Evolutionary conservation across 2,329 filamentous ascomycete genomes (phyloP), one percentile per base, ranked within the genome.

Genomic region (Diaporthe citri): DNA sequence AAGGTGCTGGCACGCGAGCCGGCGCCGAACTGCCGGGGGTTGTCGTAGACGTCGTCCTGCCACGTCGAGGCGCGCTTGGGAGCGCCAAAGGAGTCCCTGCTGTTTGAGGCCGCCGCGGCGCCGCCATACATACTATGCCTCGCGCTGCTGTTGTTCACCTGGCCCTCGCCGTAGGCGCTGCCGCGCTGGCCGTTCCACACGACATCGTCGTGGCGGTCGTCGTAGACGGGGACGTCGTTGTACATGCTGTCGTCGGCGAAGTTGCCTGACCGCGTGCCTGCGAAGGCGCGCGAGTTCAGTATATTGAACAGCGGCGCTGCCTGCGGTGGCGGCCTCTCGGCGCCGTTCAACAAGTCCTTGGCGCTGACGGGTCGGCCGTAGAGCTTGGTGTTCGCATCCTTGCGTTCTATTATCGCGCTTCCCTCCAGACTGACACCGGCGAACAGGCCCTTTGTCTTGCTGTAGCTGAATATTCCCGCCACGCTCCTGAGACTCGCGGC

Each of bases 401-500:
- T 93, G 77, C 97, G 92, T 86, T 99, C 97, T 77, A 98, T 94
- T 78, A 99, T 93, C 71, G 94, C 95, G 76, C 94, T 96, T 31
- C 97, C 97, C 84, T 99, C 97, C 78, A 99, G 87, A 79, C 94
- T 97, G 64, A 99, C 96, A 82, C 97, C 97, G 7, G 97, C 97
- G 80, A 99, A 99, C 43, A 99, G 87, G 28, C 97, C 97, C 87
- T 98, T 98, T 17, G 97, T 99, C 86, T 98, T 98, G 83, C 94
- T 97, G 88, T 99, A 99, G 80, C 94, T 95, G 87, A 99, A 99
- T 67, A 99, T 93, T 71, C 95, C 97, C 0, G 96, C 94, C 12
- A 98, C 93, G 77, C 95, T 93, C 87, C 92, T 96, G 77, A 97
- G 88, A 79, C 95, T 98, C 10, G 97, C 97, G 20, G 96, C 96